Percentiles rank a stretch among this genome's conserved stretches.
phyloP scores from a whole-genome alignment of 2,329 filamentous ascomycete species.

The Fusarium praegraminearum region DNA sequence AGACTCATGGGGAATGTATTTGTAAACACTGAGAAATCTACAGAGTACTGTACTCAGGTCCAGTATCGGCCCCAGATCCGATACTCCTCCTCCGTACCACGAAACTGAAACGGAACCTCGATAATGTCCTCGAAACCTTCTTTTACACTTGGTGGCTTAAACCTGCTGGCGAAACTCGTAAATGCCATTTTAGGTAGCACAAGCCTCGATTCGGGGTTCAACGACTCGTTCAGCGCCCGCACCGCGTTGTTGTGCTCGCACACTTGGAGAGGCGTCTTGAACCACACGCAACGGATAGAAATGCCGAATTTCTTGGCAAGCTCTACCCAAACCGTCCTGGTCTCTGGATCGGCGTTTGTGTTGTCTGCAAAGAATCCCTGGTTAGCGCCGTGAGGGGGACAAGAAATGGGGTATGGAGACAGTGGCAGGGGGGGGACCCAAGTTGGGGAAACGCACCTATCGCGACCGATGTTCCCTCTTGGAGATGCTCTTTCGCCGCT shows the following conservation, averaged over 20 bases:
- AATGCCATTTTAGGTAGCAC: conserved; percentile 85
- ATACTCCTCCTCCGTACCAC: conserved; percentile 76
- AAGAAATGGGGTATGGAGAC: conserved; percentile 19
- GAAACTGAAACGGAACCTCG: conserved; percentile 80
- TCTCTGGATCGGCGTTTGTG: conserved; percentile 88
- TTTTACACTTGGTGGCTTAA: conserved; percentile 74
- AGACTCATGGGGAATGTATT: not conserved
- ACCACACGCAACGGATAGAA: conserved; percentile 86
- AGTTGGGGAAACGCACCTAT: conserved; percentile 71
- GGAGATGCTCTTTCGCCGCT: conserved; percentile 74
- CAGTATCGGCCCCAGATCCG: conserved; percentile 82
- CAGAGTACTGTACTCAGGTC: conserved; percentile 61
- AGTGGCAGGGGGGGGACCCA: not conserved
- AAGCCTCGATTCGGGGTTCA: conserved; percentile 85
- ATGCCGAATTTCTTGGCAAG: conserved; percentile 77
- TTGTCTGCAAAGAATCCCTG: conserved; percentile 73
- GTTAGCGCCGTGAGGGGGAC: conserved; percentile 31
- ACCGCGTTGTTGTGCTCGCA: conserved; percentile 90
- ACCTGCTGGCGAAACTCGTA: conserved; percentile 77
- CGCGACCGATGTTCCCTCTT: conserved; percentile 75
- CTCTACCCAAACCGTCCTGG: conserved; percentile 80
- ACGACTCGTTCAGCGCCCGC: conserved; percentile 74
- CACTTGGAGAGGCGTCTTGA: conserved; percentile 77
- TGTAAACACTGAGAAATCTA: conserved; percentile 7
- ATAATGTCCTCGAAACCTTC: conserved; percentile 90